Evolutionary conservation across 139 green algal genomes (phyloP), one percentile per base, ranked within the genome.

Genomic region (Limnomonas spitsbergensis): DNA sequence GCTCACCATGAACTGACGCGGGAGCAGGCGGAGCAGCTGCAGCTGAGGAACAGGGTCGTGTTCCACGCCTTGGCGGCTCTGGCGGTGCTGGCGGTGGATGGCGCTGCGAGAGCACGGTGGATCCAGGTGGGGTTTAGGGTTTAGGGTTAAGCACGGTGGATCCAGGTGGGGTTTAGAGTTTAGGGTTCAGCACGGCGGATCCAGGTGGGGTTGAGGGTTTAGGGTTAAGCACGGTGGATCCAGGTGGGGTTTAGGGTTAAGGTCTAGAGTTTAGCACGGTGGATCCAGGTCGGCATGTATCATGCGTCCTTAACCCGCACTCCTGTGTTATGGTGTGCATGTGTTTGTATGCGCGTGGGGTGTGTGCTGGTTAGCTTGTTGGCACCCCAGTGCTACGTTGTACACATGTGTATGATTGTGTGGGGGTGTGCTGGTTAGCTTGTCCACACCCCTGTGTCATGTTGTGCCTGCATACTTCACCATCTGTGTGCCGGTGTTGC

Each of bases 61-160:
- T 82, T 76, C 52, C 73, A 82, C 56, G 75, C 68, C 70, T 69
- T 85, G 39, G 77, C 75, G 3, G 81, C 81, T n/a, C 76, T 85
- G 31, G 70, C 38, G 1, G 76, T 85, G 38, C 71, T 85, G 76
- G 76, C 76, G 0, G 76, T 85, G 4, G 81, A 85, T 38, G 27
- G 37, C 2, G 37, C 26, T 9, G 81, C 81, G 24, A 54, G 81
- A 0, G 38, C 69, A 2, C 24, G 38, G 32, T 47, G 40, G 2
- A 31, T 78, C n/a, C 3, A 67, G 32, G 73, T 76, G 38, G 31
- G 69, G 31, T 29, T 54, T n/a, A n/a, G n/a, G n/a, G n/a, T n/a
- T n/a, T n/a, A n/a, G n/a, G n/a, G n/a, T n/a, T n/a, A n/a, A 0
- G 38, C 69, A 2, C 24, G 38, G 32, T 47, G 40, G 2, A 31